Evolutionary conservation across 257 asterid species (phyloP), one percentile per base, ranked within the genome.

Genomic region (Gentiana straminea): DNA sequence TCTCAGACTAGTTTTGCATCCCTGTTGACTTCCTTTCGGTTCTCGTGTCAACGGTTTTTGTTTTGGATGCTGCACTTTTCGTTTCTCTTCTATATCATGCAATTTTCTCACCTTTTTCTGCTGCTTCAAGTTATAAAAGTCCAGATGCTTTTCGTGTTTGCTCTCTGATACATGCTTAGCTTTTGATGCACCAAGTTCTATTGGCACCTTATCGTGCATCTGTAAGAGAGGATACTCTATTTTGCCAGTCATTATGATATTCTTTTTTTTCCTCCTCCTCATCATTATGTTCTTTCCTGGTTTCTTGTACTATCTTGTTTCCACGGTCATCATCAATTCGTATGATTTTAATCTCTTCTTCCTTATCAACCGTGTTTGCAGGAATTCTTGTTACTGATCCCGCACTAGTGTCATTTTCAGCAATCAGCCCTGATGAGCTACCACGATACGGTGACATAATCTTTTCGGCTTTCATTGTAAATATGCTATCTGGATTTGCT

Each of bases 11-110:
- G 50, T 76, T 68, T 63, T 84, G 53, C 71, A 13, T 66, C 79
- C 84, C 59, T 54, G 66, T 61, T 61, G 75, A 13, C 61, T 67
- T 9, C 58, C 74, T 71, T 77, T 79, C 2, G 52, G 67, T 68
- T 66, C 67, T 41, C 73, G 73, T 44, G 71, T 62, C 51, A 45
- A 67, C 71, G 63, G 10, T 60, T 65, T 79, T 64, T 71, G 81
- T 66, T 73, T 77, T 61, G 66, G 69, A 66, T 55, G 59, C 52
- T 60, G 80, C 57, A 76, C 72, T 52, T 61, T 69, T 49, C 67
- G 74, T 60, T 69, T 75, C 55, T 62, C 82, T 60, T 75, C 74
- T 57, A 64, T 50, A 55, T 51, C 64, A 33, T 68, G 82, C 13
- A 62, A 35, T 51, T 72, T 77, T 58, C 58, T 73, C 13, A 41